phyloP scores from a whole-genome alignment of 768 basidiomycete species.

The Dentipellis sp. region DNA sequence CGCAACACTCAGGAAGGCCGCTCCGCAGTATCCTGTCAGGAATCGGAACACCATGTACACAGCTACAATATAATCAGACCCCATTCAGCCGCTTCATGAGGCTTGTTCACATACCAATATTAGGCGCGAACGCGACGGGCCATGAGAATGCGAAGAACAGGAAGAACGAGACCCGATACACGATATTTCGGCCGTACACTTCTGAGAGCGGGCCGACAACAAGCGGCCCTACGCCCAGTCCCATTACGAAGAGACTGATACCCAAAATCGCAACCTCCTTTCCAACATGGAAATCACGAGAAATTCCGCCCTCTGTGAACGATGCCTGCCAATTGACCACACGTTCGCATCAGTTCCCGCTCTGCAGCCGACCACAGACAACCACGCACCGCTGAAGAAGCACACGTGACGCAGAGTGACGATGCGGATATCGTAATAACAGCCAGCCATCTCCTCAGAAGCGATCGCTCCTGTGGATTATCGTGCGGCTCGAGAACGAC shows the following conservation, averaged over 20 bases:
- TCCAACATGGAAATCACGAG: conserved; percentile 26
- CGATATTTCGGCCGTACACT: conserved; percentile 54
- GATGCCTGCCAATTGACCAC: conserved; percentile 21
- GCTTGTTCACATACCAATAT: conserved; percentile 37
- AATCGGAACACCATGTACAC: conserved; percentile 58
- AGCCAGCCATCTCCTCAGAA: conserved; percentile 2
- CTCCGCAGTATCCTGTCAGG: conserved; percentile 43
- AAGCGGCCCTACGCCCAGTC: conserved; percentile 23
- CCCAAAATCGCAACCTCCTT: conserved; percentile 32
- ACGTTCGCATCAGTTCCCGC: background rate
- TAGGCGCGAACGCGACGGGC: conserved; percentile 66
- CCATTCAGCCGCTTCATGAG: background rate
- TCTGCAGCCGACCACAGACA: background rate
- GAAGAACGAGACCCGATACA: conserved; percentile 54
- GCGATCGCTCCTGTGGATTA: too few species aligned
- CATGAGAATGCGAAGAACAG: conserved; percentile 57
- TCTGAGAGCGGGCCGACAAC: conserved; percentile 32
- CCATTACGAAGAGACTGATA: conserved; percentile 31
- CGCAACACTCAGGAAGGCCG: conserved; percentile 53
- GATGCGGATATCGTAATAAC: conserved; percentile 5
- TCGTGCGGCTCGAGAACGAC: too few species aligned
- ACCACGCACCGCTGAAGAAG: conserved; percentile 6
- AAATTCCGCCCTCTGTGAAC: conserved; percentile 29
- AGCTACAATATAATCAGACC: conserved; percentile 21
- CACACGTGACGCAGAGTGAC: conserved; percentile 3